Percentiles rank a stretch among this genome's conserved stretches.
These are phyloP conservation scores for Fusarium sp. DNA, from an alignment of 2,329 filamentous ascomycete genomes.

Conservation along the genomic window DNA sequence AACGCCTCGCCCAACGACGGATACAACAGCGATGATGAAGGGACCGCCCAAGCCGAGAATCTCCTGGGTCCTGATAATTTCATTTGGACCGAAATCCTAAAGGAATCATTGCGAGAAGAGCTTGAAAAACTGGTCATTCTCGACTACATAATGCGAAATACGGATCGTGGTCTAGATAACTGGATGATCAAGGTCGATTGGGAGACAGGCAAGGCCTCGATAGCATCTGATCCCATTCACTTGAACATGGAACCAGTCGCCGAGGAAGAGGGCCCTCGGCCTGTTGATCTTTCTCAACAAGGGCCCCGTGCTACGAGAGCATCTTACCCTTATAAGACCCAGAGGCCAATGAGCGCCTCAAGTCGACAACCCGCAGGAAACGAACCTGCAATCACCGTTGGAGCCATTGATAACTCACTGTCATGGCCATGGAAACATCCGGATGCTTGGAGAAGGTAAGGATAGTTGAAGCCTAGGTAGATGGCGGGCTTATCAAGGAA, in stretches of 20 bases:
- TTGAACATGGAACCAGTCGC: conserved; percentile 69
- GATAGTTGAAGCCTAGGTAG: conserved; percentile 40
- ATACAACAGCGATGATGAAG: conserved; percentile 72
- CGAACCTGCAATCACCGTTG: conserved; percentile 76
- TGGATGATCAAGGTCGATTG: conserved; percentile 99
- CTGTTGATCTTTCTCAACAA: conserved; percentile 64
- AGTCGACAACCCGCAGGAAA: conserved; percentile 57
- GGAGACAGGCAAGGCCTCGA: conserved; percentile 82
- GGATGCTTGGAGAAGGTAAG: conserved; percentile 77
- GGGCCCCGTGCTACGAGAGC: conserved; percentile 54
- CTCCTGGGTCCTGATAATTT: conserved; percentile 69
- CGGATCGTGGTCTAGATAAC: conserved; percentile 94
- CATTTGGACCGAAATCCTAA: conserved; percentile 87
- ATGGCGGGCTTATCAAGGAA: neutral
- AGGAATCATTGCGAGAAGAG: conserved; percentile 93
- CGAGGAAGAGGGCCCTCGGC: conserved; percentile 65
- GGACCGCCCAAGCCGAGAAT: conserved; percentile 60
- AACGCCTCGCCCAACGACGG: conserved; percentile 66
- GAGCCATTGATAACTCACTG: conserved; percentile 96
- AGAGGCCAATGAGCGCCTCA: conserved; percentile 87
- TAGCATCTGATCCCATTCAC: conserved; percentile 82
- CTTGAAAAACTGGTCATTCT: conserved; percentile 96
- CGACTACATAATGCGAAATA: conserved; percentile 99
- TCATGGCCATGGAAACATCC: conserved; percentile 99
- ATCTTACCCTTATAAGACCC: conserved; percentile 77